A percentile compares a stretch with the other conserved stretches of the same genome.
Evolutionary conservation across 495 filamentous ascomycete genomes (phyloP).

Genomic region (Podospora anserina): DNA sequence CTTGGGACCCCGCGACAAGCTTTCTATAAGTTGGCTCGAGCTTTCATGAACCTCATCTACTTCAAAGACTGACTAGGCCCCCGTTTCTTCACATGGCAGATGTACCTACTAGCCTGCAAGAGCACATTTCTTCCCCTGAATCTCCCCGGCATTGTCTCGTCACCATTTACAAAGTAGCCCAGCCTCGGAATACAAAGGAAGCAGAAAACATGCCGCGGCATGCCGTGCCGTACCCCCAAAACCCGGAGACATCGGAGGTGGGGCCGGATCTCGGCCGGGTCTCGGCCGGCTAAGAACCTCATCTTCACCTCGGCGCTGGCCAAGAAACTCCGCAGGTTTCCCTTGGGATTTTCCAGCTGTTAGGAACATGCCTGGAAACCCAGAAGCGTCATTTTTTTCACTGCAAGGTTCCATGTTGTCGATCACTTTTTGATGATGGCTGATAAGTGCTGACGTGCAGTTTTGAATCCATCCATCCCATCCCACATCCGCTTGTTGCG

Average conservation of each 20-base stretch:
- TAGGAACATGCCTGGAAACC: neutral
- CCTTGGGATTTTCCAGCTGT: neutral
- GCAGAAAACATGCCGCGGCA: neutral
- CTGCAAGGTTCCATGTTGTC: neutral
- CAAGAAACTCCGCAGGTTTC: neutral
- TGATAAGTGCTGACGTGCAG: neutral
- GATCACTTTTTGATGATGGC: neutral
- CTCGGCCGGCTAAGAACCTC: neutral
- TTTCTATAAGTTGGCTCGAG: neutral
- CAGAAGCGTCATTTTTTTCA: neutral
- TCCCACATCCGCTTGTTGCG: neutral
- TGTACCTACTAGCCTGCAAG: neutral
- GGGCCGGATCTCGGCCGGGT: neutral
- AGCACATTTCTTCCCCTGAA: neutral
- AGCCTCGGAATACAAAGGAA: neutral
- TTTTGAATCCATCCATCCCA: neutral
- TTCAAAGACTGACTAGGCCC: neutral
- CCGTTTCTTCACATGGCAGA: neutral
- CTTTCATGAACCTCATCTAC: neutral
- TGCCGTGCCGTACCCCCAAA: neutral
- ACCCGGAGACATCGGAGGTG: neutral
- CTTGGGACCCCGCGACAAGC: neutral
- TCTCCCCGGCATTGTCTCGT: neutral
- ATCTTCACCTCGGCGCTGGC: neutral
- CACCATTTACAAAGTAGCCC: neutral